phyloP scores from a whole-genome alignment of 2,329 filamentous ascomycete genomes.

The Sarocladium kiliense region DNA sequence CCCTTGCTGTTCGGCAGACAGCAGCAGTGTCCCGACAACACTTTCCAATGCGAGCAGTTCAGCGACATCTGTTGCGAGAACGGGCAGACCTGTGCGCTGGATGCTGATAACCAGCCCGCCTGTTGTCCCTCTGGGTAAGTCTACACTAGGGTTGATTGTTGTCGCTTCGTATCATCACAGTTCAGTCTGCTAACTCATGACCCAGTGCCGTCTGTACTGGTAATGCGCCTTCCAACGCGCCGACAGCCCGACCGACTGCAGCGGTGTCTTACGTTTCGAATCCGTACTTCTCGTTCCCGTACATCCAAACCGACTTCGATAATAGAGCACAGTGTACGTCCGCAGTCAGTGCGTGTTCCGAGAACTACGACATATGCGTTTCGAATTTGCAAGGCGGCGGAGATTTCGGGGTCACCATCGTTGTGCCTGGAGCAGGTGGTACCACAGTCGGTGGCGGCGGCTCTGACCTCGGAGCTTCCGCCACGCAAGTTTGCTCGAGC shows the following conservation, averaged over 20 bases:
- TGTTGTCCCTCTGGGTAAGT: slow-evolving; percentile 49
- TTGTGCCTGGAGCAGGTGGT: slow-evolving; percentile 47
- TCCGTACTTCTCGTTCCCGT: slow-evolving; percentile 55
- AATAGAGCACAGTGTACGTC: slow-evolving; percentile 47
- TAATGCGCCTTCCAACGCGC: slow-evolving; percentile 37
- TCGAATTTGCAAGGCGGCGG: slow-evolving; percentile 37
- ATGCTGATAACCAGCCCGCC: slow-evolving; percentile 42
- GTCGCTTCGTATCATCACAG: no score
- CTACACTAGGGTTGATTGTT: slow-evolving; percentile 6
- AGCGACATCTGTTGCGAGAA: slow-evolving; percentile 45
- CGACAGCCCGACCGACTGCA: slow-evolving; percentile 28
- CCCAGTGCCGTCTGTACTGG: slow-evolving; percentile 49
- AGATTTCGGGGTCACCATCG: slow-evolving; percentile 48
- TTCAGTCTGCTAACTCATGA: slow-evolving; percentile 13
- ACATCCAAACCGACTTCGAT: slow-evolving; percentile 46
- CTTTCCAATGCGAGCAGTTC: slow-evolving; percentile 45
- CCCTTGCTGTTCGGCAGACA: slow-evolving; percentile 17
- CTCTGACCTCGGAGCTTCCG: slow-evolving; percentile 35
- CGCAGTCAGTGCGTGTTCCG: slow-evolving; percentile 45
- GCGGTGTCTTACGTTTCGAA: slow-evolving; percentile 50
- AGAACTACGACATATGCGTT: slow-evolving; percentile 51
- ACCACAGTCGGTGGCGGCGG: slow-evolving; percentile 43
- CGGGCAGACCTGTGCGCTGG: slow-evolving; percentile 45
- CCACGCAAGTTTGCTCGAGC: slow-evolving; percentile 50
- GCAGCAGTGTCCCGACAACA: slow-evolving; percentile 41